phyloP scores from a whole-genome alignment of 1,139 yeast species.

The Lodderomyces metapsilosis region DNA sequence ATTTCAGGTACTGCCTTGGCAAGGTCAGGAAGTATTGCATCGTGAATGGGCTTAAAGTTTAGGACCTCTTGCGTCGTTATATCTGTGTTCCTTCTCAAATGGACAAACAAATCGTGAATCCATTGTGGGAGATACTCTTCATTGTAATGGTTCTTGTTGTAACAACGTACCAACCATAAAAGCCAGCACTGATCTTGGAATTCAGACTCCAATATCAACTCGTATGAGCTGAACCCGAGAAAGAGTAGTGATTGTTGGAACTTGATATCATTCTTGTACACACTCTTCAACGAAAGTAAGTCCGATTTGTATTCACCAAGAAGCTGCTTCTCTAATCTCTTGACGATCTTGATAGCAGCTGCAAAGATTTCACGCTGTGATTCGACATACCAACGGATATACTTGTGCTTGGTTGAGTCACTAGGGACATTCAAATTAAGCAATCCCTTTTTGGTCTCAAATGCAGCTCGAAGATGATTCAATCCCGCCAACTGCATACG shows the following conservation, averaged over 20 bases:
- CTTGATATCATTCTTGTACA: slow-evolving; percentile 52
- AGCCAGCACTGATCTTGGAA: slow-evolving; percentile 61
- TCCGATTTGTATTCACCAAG: slow-evolving; percentile 39
- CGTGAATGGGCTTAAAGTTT: slow-evolving; percentile 55
- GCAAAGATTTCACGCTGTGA: slow-evolving; percentile 51
- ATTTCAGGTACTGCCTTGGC: slow-evolving; percentile 59
- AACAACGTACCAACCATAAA: slow-evolving; percentile 61
- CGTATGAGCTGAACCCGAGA: slow-evolving; percentile 57
- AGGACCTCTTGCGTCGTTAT: slow-evolving; percentile 51
- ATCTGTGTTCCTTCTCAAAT: slow-evolving; percentile 31
- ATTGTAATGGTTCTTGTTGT: slow-evolving; percentile 42
- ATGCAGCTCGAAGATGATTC: slow-evolving; percentile 52
- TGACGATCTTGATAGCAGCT: slow-evolving; percentile 45
- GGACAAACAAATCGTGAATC: slow-evolving; percentile 44
- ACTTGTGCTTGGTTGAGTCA: slow-evolving; percentile 15
- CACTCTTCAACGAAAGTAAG: slow-evolving; percentile 51
- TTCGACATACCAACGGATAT: slow-evolving; percentile 34
- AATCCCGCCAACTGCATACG: slow-evolving; percentile 61
- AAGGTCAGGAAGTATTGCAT: slow-evolving; percentile 54
- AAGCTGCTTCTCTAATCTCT: slow-evolving; percentile 49
- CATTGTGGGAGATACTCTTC: slow-evolving; percentile 50
- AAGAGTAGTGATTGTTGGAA: slow-evolving; percentile 57
- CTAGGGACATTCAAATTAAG: slow-evolving; percentile 11
- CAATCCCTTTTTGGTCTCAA: slow-evolving; percentile 44
- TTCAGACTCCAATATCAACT: slow-evolving; percentile 45